phyloP scores from a whole-genome alignment of 495 filamentous ascomycete species.

The Xylaria castorea region DNA sequence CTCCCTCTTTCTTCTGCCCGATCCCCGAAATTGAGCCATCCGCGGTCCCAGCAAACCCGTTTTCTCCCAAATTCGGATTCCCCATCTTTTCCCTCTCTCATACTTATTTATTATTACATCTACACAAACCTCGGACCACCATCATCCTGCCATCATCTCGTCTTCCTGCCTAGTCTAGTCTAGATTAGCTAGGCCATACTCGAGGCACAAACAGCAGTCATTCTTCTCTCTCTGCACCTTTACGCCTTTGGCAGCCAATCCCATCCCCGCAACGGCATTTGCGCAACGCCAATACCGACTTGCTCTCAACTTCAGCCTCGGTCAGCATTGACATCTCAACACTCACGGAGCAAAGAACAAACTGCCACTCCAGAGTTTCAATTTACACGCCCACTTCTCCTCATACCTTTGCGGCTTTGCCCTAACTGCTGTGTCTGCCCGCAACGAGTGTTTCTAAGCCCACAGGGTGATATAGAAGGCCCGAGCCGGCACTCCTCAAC shows the following conservation, averaged over 20 bases:
- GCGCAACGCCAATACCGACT: conserved; percentile 21
- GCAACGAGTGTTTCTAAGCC: neutral
- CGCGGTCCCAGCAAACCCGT: conserved; percentile 7
- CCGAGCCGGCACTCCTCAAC: neutral
- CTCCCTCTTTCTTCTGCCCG: conserved; percentile 1
- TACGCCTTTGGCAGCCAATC: neutral
- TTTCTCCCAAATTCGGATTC: conserved; percentile 9
- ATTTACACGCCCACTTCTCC: neutral
- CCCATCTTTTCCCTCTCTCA: conserved; percentile 29
- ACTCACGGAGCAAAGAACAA: neutral
- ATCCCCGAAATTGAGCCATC: conserved; percentile 21
- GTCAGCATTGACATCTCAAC: neutral
- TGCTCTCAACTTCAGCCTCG: conserved; percentile 20
- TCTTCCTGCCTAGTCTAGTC: neutral
- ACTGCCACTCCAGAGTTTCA: neutral
- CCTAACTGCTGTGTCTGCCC: neutral
- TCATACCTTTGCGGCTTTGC: neutral
- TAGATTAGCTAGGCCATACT: conserved; percentile 3
- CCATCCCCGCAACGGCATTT: conserved; percentile 22
- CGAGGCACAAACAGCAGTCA: neutral
- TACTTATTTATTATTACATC: conserved; percentile 24
- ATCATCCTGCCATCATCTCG: conserved; percentile 25
- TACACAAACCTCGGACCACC: conserved; percentile 14
- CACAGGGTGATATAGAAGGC: neutral
- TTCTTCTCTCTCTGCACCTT: neutral